phyloP scores from a whole-genome alignment of 202 grass and related monocot genomes.

The Setaria italica region DNA sequence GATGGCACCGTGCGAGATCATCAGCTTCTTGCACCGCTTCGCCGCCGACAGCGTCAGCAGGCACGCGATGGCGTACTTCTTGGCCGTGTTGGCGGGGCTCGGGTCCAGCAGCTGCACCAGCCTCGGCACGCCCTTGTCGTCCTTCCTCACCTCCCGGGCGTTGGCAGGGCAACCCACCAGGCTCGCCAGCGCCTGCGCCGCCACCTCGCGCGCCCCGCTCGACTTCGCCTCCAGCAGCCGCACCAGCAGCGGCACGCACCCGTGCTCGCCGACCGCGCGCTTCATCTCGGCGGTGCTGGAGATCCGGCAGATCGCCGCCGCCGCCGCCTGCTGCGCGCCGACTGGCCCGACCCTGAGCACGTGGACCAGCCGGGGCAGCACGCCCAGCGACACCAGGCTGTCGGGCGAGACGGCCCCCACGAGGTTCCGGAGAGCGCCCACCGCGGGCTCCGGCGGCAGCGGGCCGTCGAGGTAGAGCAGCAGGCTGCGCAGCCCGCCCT shows the following conservation, averaged over 20 bases:
- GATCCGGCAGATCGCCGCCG: slow-evolving; percentile 63
- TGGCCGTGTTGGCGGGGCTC: slow-evolving; percentile 71
- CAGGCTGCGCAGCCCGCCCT: slow-evolving; percentile 73
- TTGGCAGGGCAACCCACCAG: slow-evolving; percentile 63
- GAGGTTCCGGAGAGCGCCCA: slow-evolving; percentile 69
- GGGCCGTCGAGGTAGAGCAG: slow-evolving; percentile 74
- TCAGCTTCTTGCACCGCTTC: slow-evolving; percentile 78
- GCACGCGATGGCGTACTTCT: slow-evolving; percentile 79
- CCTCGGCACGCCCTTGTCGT: slow-evolving; percentile 75
- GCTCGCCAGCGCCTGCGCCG: slow-evolving; percentile 77
- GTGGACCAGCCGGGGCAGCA: slow-evolving; percentile 72
- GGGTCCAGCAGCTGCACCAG: slow-evolving; percentile 93
- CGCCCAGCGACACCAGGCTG: slow-evolving; percentile 60
- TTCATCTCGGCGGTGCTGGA: slow-evolving; percentile 59
- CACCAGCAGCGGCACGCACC: slow-evolving; percentile 64
- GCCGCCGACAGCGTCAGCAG: slow-evolving; percentile 57
- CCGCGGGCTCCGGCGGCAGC: slow-evolving; percentile 67
- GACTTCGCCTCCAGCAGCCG: slow-evolving; percentile 80
- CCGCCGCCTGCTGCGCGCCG: slow-evolving; percentile 73
- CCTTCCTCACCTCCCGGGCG: slow-evolving; percentile 61
- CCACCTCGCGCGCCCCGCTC: slow-evolving; percentile 62
- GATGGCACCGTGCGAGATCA: slow-evolving; percentile 89
- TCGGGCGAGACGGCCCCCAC: slow-evolving; percentile 54
- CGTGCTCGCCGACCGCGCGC: slow-evolving; percentile 63
- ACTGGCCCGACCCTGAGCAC: slow-evolving; percentile 64